Evolutionary conservation across 768 basidiomycete species (phyloP).

Genomic region (Suillus paluster): DNA sequence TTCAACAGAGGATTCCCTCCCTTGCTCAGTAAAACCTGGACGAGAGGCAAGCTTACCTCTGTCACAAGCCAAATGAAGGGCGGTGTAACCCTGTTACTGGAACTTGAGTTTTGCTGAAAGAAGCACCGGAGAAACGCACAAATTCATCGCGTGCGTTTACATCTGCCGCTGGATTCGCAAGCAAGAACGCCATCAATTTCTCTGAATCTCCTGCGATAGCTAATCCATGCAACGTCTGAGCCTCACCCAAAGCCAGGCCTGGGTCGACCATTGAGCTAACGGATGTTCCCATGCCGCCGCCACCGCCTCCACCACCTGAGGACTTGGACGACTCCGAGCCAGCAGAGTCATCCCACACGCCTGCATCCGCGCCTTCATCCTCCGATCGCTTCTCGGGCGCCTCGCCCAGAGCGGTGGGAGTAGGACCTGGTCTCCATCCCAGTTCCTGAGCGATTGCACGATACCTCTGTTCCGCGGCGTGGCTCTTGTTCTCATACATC

Average conservation of each 20-base stretch:
- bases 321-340: slow-evolving; percentile 27
- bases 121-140: slow-evolving; percentile 51
- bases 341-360: slow-evolving; percentile 51
- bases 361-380: slow-evolving; percentile 35
- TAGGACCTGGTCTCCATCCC: slow-evolving; percentile 62
- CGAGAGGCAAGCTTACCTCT: slow-evolving; percentile 66
- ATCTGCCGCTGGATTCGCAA: slow-evolving; percentile 45
- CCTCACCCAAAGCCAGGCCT: slow-evolving; percentile 39
- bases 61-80: slow-evolving; percentile 87
- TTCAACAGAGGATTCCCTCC: slow-evolving; percentile 70
- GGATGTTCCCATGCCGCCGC: slow-evolving; percentile 57
- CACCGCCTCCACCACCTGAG: slow-evolving; percentile 32
- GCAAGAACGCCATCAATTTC: slow-evolving; percentile 49
- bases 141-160: slow-evolving; percentile 72
- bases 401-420: slow-evolving; percentile 7
- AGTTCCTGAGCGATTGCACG: slow-evolving; percentile 66
- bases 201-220: slow-evolving; percentile 62
- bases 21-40: slow-evolving; percentile 58
- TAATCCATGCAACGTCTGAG: slow-evolving; percentile 58
- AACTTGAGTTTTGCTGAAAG: slow-evolving; percentile 7
- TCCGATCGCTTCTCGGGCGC: slow-evolving; percentile 12
- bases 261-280: slow-evolving; percentile 64
- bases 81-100: slow-evolving; percentile 75
- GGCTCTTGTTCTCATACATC: slow-evolving; percentile 44
- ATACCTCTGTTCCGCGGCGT: slow-evolving; percentile 66